These are phyloP conservation scores for Trichoderma virens DNA, from an alignment of 495 filamentous ascomycete species.

Conservation along the genomic window DNA sequence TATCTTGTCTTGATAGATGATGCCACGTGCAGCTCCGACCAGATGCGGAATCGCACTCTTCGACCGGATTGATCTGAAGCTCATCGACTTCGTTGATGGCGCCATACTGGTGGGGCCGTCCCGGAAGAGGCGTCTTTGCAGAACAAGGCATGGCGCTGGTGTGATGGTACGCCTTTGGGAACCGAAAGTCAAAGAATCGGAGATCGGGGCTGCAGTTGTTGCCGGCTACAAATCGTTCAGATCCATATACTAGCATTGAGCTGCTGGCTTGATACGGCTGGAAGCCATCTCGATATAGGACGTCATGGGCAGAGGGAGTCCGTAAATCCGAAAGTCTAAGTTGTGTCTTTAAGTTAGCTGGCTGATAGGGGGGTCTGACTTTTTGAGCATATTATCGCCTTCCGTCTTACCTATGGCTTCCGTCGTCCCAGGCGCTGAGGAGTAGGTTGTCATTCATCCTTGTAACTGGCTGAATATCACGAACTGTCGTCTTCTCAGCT, in stretches of 20 bases:
- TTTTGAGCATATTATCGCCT: not conserved
- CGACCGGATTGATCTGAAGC: not conserved
- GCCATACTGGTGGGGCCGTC: constrained; percentile 20
- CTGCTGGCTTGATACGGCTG: constrained; percentile 31
- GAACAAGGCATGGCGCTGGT: constrained; percentile 33
- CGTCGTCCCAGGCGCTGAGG: constrained; percentile 42
- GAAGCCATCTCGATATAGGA: constrained; percentile 37
- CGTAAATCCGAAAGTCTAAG: constrained; percentile 37
- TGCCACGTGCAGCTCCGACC: constrained; percentile 35
- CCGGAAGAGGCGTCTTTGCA: constrained; percentile 24
- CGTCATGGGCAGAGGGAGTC: constrained; percentile 27
- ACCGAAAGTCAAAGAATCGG: constrained; percentile 43
- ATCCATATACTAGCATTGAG: constrained; percentile 32
- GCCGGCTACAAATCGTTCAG: constrained; percentile 35
- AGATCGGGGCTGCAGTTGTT: constrained; percentile 27
- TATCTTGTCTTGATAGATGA: constrained; percentile 27
- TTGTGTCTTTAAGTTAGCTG: not conserved
- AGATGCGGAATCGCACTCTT: constrained; percentile 21
- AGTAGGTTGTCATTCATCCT: constrained; percentile 26
- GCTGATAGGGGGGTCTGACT: not conserved
- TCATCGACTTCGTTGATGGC: not conserved
- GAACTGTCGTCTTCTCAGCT: constrained; percentile 17
- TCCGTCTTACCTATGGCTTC: constrained; percentile 25
- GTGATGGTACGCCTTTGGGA: constrained; percentile 35
- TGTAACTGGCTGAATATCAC: constrained; percentile 32